These are phyloP conservation scores for Rutstroemia sp. DNA, from an alignment of 2,329 filamentous ascomycete genomes.

Conservation along the genomic window DNA sequence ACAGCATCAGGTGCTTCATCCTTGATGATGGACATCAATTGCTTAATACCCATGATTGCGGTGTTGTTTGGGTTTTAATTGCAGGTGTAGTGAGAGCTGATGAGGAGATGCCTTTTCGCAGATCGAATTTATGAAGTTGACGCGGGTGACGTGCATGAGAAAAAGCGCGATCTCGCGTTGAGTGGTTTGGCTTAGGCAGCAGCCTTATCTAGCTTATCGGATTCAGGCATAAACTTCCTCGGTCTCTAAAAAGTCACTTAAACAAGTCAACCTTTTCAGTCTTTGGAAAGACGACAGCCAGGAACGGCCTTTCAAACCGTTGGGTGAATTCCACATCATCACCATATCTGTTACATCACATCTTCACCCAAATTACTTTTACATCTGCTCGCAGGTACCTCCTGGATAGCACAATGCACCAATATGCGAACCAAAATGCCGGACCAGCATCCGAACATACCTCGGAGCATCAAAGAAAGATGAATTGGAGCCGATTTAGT, in stretches of 20 bases:
- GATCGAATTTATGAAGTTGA: constrained; percentile 1
- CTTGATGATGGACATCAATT: constrained; percentile 73
- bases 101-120: background rate
- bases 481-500: constrained; percentile 2
- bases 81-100: background rate
- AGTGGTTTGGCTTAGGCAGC: constrained; percentile 6
- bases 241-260: background rate
- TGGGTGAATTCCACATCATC: too few relatives aligned
- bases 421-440: background rate
- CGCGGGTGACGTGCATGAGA: constrained; percentile 6
- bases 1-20: constrained; percentile 93
- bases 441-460: constrained; percentile 4
- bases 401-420: background rate
- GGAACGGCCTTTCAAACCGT: background rate
- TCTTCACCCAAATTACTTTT: too few relatives aligned
- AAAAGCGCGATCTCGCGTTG: constrained; percentile 11
- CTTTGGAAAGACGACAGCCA: background rate
- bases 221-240: background rate
- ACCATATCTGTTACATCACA: too few relatives aligned
- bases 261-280: background rate
- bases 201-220: background rate
- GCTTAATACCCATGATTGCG: constrained; percentile 56
- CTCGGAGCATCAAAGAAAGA: constrained; percentile 4
- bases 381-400: too few relatives aligned
- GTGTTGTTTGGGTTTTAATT: constrained; percentile 4